phyloP scores from a whole-genome alignment of 176 grass and related monocot genomes.

The Avena sativa region DNA sequence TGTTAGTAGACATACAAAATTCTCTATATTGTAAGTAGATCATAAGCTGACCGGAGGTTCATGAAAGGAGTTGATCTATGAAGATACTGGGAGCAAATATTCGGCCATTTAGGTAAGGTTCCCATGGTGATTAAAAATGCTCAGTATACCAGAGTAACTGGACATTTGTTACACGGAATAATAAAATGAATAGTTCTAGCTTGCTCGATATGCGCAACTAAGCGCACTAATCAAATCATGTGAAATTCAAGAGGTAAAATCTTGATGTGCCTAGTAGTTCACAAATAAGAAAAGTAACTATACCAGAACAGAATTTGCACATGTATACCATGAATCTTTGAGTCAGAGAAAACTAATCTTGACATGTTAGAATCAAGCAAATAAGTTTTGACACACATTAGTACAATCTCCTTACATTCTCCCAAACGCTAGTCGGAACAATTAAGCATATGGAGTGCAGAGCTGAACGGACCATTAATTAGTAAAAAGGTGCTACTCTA shows the following conservation, averaged over 20 bases:
- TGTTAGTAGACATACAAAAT: neutral
- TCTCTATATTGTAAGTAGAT: fast-evolving
- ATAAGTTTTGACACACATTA: neutral
- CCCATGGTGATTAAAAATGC: neutral
- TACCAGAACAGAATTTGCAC: neutral
- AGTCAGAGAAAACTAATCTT: neutral
- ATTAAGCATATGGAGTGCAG: neutral
- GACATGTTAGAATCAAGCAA: neutral
- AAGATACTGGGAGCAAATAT: neutral
- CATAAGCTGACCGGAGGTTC: neutral
- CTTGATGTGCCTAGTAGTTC: neutral
- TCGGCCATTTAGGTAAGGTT: neutral
- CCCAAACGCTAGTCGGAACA: neutral
- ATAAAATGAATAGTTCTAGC: neutral
- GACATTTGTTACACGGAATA: neutral
- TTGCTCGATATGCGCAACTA: neutral
- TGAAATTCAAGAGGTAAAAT: neutral
- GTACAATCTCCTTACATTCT: neutral
- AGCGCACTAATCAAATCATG: neutral
- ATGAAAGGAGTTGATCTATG: neutral
- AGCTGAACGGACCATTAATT: neutral
- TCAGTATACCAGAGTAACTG: neutral
- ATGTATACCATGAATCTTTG: neutral
- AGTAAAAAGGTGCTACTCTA: neutral
- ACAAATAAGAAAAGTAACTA: neutral